Evolutionary conservation across 23 red algal genomes (phyloP).

Genomic region (Gracilariopsis chorda): DNA sequence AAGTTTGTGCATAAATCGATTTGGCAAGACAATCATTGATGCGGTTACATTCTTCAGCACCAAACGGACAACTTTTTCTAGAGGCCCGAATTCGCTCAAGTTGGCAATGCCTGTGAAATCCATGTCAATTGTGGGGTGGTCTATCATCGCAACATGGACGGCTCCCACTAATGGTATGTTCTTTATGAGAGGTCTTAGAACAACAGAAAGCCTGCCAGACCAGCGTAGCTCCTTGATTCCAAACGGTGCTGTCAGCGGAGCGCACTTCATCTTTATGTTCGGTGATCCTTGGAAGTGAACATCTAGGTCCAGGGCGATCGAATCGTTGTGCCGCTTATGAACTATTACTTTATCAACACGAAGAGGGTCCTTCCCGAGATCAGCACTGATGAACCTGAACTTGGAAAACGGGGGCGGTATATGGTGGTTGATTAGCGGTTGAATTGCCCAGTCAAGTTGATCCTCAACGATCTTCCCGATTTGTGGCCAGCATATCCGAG

Average conservation of each 20-base stretch:
- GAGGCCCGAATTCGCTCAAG: conserved; percentile 49
- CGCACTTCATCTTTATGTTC: conserved; percentile 59
- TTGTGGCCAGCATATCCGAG: conserved; percentile 53
- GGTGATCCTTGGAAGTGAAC: conserved; percentile 48
- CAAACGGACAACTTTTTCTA: conserved; percentile 49
- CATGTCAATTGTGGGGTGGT: conserved; percentile 56
- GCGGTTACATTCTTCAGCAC: conserved; percentile 63
- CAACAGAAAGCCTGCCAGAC: conserved; percentile 45
- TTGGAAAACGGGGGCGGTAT: conserved; percentile 62
- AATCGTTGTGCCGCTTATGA: conserved; percentile 52
- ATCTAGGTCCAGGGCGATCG: conserved; percentile 62
- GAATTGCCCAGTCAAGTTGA: conserved; percentile 37
- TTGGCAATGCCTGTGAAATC: conserved; percentile 60
- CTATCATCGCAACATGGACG: conserved; percentile 56
- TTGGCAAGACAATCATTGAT: conserved; percentile 59
- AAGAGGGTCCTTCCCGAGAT: conserved; percentile 55
- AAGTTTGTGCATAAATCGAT: conserved; percentile 55
- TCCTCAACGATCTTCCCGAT: conserved; percentile 61
- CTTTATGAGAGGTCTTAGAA: conserved; percentile 47
- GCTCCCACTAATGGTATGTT: conserved; percentile 55
- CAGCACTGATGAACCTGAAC: conserved; percentile 48
- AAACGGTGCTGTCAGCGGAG: conserved; percentile 41
- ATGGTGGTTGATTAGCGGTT: conserved; percentile 58
- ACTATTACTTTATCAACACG: conserved; percentile 54
- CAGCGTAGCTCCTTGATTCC: conserved; percentile 65